A percentile compares a stretch with the other conserved stretches of the same genome.
These are phyloP conservation scores for Clonostachys byssicola DNA, from an alignment of 2,329 filamentous ascomycete species.

Conservation along the genomic window DNA sequence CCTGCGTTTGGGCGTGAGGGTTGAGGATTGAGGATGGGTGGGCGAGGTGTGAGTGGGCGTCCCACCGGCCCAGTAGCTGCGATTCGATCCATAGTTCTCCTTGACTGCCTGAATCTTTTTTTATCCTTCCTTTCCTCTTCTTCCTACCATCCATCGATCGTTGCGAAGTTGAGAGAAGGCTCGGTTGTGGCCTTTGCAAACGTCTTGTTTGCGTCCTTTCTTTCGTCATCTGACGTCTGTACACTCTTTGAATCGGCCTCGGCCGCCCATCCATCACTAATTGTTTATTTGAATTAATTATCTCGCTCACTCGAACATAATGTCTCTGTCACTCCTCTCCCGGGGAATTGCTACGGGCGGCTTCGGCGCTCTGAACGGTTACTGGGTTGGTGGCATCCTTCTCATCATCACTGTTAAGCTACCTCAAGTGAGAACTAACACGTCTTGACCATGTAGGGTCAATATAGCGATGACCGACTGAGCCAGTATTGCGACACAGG, in stretches of 20 bases:
- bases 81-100: no score
- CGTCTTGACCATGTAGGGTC: slow-evolving; percentile 22
- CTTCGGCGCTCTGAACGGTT: slow-evolving; percentile 28
- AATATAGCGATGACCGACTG: slow-evolving; percentile 23
- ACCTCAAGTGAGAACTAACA: neutral
- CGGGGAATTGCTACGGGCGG: slow-evolving; percentile 7
- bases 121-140: slow-evolving; percentile 2
- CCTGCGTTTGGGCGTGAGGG: no score
- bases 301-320: slow-evolving; percentile 7
- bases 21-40: no score
- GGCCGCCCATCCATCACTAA: slow-evolving; percentile 26
- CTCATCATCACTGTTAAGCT: neutral
- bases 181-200: slow-evolving; percentile 22
- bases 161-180: slow-evolving; percentile 15
- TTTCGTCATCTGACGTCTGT: slow-evolving; percentile 17
- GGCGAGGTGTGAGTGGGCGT: no score
- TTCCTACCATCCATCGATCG: slow-evolving; percentile 12
- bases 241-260: slow-evolving; percentile 23
- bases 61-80: no score
- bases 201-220: slow-evolving; percentile 33
- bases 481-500: slow-evolving; percentile 26
- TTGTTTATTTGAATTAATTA: slow-evolving; percentile 3
- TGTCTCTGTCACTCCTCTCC: slow-evolving; percentile 9
- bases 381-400: slow-evolving; percentile 25
- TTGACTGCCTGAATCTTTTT: neutral